Evolutionary conservation across 192 early-diverging fungal species (phyloP), one percentile per base, ranked within the genome.

Genomic region (Entomortierella parvispora): DNA sequence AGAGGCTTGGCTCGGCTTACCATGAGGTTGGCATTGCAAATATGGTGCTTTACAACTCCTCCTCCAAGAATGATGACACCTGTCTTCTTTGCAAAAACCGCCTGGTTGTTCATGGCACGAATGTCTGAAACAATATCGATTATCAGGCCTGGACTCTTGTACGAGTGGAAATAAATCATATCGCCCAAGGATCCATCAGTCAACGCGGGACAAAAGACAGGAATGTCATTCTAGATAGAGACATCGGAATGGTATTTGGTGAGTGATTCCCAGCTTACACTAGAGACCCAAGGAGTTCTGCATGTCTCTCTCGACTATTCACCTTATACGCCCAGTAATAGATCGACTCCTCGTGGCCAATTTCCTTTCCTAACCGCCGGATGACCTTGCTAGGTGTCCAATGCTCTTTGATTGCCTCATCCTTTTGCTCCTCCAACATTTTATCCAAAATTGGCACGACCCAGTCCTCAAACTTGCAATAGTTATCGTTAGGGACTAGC

Each of bases 401-500:
- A 29, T 93, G 51, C 5, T 52, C 47, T 45, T 71, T 71, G 37
- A 40, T 40, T 15, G 54, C 87, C 71, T 96, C 65, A 20, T 81
- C 82, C 53, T 94, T 93, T 83, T 99, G 97, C 66, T 99, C 97
- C 53, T 89, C 78, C 46, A 98, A 87, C 89, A 97, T 90, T 55
- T 92, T 82, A 76, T 99, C 97, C 60, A 99, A 79, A 56, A 99
- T 91, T 8, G 96, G 96, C 25, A 96, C 84, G 8, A 99, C 86
- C 97, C 97, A 99, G 81, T 99, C 97, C 83, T 99, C 97, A 82
- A 99, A 99, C 71, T 94, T 92, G 87, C 96, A 97, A 79, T 99
- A 99, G 80, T 99, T 99, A 71, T 98, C 93, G 81, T 99, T 99
- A 2, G 97, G 97, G 10, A 99, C 96, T 58, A 98, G 79, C 58